A percentile compares a stretch with the other conserved stretches of the same genome.
Conservation (phyloP, 305 asterid genomes). For the Rubia balearica region DNA sequence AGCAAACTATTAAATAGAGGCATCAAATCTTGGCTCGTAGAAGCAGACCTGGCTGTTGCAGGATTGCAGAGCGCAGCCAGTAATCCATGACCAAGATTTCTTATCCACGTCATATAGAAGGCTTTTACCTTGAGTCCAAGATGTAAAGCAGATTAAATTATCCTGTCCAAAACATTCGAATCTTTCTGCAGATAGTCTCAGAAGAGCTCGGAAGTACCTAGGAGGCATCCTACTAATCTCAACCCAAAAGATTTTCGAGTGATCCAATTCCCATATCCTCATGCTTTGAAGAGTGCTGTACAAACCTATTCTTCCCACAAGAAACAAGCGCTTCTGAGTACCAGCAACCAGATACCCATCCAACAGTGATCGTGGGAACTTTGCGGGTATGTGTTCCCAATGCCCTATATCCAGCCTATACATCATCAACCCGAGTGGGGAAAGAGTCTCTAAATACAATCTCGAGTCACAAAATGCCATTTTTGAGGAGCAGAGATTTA, state of each 20-base stretch:
- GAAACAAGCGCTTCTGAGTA: constrained; percentile 69
- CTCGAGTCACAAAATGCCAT: constrained; percentile 97
- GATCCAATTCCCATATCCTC: constrained; percentile 99
- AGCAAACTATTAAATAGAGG: constrained; percentile 39
- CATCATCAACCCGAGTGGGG: constrained; percentile 96
- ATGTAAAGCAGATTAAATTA: constrained; percentile 87
- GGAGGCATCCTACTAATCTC: constrained; percentile 95
- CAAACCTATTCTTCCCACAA: constrained; percentile 91
- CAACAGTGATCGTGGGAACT: constrained; percentile 85
- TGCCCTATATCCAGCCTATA: constrained; percentile 72
- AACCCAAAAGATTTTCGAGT: constrained; percentile 63
- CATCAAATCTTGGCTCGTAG: constrained; percentile 96
- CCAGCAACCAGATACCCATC: constrained; percentile 96
- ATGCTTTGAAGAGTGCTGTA: constrained; percentile 87
- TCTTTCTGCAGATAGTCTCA: constrained; percentile 90
- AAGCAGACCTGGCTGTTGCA: constrained; percentile 92
- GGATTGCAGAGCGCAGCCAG: constrained; percentile 86
- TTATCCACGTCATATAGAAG: constrained; percentile 88
- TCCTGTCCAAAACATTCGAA: constrained; percentile 98
- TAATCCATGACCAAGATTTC: constrained; percentile 93
- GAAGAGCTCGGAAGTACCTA: constrained; percentile 75
- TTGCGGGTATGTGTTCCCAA: constrained; percentile 97
- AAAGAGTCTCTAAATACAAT: constrained; percentile 79
- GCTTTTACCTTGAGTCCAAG: constrained; percentile 97
- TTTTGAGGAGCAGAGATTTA: constrained; percentile 93